These are phyloP conservation scores for Poterioochromonas sp. DNA, from an alignment of 352 stramenopile species.

Conservation along the genomic window DNA sequence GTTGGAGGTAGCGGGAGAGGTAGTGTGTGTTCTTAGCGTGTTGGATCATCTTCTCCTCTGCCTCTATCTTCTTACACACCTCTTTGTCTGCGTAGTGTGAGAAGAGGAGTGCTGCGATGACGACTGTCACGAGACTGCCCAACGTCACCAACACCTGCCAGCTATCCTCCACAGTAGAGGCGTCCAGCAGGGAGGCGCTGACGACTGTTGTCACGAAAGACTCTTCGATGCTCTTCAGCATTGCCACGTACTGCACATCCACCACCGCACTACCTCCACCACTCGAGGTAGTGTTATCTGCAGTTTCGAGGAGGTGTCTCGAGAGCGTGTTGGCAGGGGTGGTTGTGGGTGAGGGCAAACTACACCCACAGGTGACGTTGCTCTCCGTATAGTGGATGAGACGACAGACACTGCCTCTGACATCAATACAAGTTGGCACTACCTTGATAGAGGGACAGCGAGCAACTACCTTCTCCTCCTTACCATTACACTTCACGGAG, in stretches of 20 bases:
- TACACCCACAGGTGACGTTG: constrained; percentile 7
- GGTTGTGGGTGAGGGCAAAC: neutral
- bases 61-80: constrained; percentile 11
- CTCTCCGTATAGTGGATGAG: neutral
- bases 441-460: constrained; percentile 4
- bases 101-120: constrained; percentile 2
- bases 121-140: neutral
- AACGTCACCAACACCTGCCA: constrained; percentile 15
- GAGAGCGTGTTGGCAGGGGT: neutral
- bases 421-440: neutral
- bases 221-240: constrained; percentile 19
- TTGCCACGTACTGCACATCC: constrained; percentile 20
- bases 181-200: neutral
- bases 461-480: constrained; percentile 4
- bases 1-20: constrained; percentile 5
- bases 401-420: neutral
- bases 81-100: constrained; percentile 21
- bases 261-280: neutral
- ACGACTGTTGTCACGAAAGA: constrained; percentile 19
- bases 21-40: constrained; percentile 11
- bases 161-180: constrained; percentile 7
- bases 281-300: neutral
- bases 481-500: too few species aligned
- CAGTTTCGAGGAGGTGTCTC: neutral
- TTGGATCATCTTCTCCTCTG: constrained; percentile 11